phyloP scores from a whole-genome alignment of 1,284 basidiomycete genomes.

The Singerocomus inundabilis region DNA sequence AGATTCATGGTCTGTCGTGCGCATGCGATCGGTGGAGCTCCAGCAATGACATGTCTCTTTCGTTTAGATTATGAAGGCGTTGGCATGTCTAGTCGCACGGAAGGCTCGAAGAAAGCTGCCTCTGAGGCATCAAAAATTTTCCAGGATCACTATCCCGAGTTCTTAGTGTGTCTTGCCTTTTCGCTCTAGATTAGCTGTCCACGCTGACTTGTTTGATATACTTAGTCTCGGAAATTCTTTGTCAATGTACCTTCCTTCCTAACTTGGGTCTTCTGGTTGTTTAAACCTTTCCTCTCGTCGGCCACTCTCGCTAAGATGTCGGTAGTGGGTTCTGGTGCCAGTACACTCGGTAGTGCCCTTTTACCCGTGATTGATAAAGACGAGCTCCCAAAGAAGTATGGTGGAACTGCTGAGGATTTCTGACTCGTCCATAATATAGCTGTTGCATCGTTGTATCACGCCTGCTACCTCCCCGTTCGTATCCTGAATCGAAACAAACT shows the following conservation, averaged over 20 bases:
- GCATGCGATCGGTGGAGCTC: neutral
- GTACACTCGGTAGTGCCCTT: conserved; percentile 57
- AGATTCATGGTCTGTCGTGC: conserved; percentile 59
- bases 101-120: conserved; percentile 73
- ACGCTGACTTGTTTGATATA: neutral
- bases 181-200: too few relatives aligned
- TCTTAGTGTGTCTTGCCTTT: conserved; percentile 49
- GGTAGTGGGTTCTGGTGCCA: conserved; percentile 64
- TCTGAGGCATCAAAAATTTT: conserved; percentile 70
- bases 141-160: conserved; percentile 71
- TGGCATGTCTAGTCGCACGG: conserved; percentile 57
- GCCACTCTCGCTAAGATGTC: conserved; percentile 74
- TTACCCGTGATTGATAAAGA: conserved; percentile 50
- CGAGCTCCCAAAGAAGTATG: conserved; percentile 66
- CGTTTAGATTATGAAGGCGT: conserved; percentile 75
- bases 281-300: conserved; percentile 68
- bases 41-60: neutral
- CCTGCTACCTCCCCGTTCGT: neutral
- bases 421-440: conserved; percentile 2
- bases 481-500: neutral
- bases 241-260: conserved; percentile 72
- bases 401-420: conserved; percentile 48
- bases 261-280: conserved; percentile 80
- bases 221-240: conserved; percentile 73
- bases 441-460: neutral